Conservation (phyloP, 345 rosid species). For the Trapa incisa region DNA sequence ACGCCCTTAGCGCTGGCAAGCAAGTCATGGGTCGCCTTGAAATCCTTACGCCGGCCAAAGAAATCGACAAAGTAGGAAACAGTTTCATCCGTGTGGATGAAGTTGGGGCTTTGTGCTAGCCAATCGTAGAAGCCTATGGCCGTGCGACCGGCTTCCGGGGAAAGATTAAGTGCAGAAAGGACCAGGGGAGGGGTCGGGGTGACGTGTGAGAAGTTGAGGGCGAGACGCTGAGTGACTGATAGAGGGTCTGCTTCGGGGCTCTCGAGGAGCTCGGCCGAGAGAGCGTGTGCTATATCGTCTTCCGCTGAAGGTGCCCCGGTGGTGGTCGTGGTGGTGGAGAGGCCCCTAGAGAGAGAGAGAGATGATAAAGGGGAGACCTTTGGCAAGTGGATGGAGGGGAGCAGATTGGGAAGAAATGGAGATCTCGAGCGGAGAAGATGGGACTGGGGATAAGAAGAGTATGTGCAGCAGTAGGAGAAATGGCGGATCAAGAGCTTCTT, state of each 20-base stretch:
- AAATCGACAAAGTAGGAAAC: slow-evolving; percentile 61
- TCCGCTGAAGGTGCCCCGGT: slow-evolving; percentile 10
- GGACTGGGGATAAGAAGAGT: slow-evolving; percentile 1
- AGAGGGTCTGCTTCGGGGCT: slow-evolving; percentile 31
- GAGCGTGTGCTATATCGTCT: slow-evolving; percentile 40
- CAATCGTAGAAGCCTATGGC: slow-evolving; percentile 62
- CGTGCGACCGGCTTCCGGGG: slow-evolving; percentile 73
- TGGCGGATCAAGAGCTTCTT: slow-evolving; percentile 30
- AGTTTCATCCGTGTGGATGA: slow-evolving; percentile 62
- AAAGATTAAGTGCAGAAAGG: slow-evolving; percentile 46
- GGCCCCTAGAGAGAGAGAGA: slow-evolving; percentile 23
- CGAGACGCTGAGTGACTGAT: slow-evolving; percentile 43
- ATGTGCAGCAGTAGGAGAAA: slow-evolving; percentile 13
- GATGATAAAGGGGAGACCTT: slow-evolving; percentile 14
- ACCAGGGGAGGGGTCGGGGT: slow-evolving; percentile 44
- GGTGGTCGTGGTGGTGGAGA: slow-evolving; percentile 18
- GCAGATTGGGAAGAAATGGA: slow-evolving; percentile 12
- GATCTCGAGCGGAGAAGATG: slow-evolving; percentile 2
- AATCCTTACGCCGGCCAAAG: slow-evolving; percentile 86
- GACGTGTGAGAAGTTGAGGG: slow-evolving; percentile 71
- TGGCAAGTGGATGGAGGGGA: slow-evolving; percentile 11
- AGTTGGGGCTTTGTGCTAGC: slow-evolving; percentile 32
- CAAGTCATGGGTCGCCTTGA: slow-evolving; percentile 65
- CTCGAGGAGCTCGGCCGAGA: slow-evolving; percentile 56
- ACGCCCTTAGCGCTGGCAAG: slow-evolving; percentile 37